phyloP scores from a whole-genome alignment of 768 basidiomycete species.

The Albatrellus ellisii region DNA sequence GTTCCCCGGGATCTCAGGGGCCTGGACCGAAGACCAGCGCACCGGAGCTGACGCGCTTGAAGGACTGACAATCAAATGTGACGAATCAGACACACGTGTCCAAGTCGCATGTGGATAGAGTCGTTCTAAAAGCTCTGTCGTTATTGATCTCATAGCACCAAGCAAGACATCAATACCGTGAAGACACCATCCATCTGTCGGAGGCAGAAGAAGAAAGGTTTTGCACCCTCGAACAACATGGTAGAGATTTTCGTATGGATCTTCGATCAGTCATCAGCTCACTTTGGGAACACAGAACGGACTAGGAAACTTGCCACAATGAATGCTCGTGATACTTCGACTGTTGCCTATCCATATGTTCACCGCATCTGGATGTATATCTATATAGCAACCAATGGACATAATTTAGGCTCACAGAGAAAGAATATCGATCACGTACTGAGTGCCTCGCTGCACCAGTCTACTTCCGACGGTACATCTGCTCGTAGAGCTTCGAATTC shows the following conservation, averaged over 20 bases:
- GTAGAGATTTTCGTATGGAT: constrained; percentile 92
- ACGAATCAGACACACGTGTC: constrained; percentile 25
- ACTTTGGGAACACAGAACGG: neutral
- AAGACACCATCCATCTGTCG: constrained; percentile 79
- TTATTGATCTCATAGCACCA: too few species aligned
- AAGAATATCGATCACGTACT: constrained; percentile 41
- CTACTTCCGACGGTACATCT: constrained; percentile 57
- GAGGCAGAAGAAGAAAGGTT: constrained; percentile 76
- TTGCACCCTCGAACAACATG: constrained; percentile 76
- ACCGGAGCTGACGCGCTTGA: constrained; percentile 29
- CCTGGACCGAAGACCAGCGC: constrained; percentile 71
- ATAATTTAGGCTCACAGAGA: too few species aligned
- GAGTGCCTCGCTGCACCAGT: constrained; percentile 68
- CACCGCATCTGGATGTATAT: constrained; percentile 67
- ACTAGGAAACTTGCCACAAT: constrained; percentile 46
- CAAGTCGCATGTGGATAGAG: constrained; percentile 51
- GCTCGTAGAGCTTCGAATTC: constrained; percentile 50
- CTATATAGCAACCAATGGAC: constrained; percentile 21
- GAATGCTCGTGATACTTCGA: constrained; percentile 70
- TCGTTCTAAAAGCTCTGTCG: constrained; percentile 28
- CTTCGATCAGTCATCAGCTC: constrained; percentile 22
- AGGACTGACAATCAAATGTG: constrained; percentile 41
- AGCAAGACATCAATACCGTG: too few species aligned
- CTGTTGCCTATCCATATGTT: constrained; percentile 87
- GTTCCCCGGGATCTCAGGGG: constrained; percentile 36